phyloP scores from a whole-genome alignment of 75 land plant species.

The Gnetum montanum region DNA sequence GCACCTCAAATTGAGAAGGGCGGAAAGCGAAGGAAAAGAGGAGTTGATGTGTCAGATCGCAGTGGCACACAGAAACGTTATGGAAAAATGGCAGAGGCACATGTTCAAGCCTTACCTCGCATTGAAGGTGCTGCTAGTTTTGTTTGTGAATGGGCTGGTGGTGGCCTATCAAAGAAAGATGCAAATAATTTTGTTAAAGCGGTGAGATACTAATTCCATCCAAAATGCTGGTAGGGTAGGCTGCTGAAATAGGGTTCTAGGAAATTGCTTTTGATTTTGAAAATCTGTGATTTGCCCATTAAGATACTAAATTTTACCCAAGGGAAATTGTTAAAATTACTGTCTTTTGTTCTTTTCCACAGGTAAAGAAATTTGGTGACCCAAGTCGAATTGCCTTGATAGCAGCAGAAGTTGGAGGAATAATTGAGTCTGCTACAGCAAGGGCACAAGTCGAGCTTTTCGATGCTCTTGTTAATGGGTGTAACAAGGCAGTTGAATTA shows the following conservation, averaged over 20 bases:
- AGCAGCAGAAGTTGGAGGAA: conserved; percentile 80
- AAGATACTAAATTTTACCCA: too few species aligned
- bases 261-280: not conserved
- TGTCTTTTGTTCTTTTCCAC: too few species aligned
- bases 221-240: too few species aligned
- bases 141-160: conserved; percentile 83
- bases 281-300: too few species aligned
- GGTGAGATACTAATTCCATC: too few species aligned
- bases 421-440: conserved; percentile 51
- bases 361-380: conserved; percentile 94
- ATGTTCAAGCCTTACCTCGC: conserved; percentile 32
- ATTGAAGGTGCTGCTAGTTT: conserved; percentile 83
- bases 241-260: too few species aligned
- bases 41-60: conserved; percentile 40
- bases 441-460: conserved; percentile 69
- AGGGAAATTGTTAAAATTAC: too few species aligned
- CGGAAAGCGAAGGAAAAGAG: conserved; percentile 54
- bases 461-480: conserved; percentile 71
- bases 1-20: conserved; percentile 33
- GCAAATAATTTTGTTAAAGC: conserved; percentile 79
- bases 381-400: conserved; percentile 53
- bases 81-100: conserved; percentile 28
- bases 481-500: conserved; percentile 53
- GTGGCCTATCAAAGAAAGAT: conserved; percentile 83
- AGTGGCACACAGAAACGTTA: conserved; percentile 50